Evolutionary conservation across 306 rosid species (phyloP).

Genomic region (Boehmeria nivea): DNA sequence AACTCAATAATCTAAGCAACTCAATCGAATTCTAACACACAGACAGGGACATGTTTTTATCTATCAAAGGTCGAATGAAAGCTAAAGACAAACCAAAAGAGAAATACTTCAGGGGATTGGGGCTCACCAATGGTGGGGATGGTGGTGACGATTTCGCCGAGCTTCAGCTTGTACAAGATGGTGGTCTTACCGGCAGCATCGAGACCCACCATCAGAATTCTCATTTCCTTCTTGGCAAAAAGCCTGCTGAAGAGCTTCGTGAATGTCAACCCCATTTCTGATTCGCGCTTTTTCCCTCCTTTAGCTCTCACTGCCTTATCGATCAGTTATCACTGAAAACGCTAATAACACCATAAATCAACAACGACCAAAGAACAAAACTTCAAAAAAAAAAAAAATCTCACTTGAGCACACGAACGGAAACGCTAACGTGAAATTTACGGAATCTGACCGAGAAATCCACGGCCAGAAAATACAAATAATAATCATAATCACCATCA

Average conservation of each 20-base stretch:
- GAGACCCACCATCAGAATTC: constrained; percentile 97
- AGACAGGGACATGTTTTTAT: too few species aligned
- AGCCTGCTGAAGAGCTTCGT: constrained; percentile 90
- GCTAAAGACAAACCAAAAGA: neutral
- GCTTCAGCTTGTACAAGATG: constrained; percentile 89
- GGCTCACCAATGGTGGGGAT: constrained; percentile 88
- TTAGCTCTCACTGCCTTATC: constrained; percentile 9
- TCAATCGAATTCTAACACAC: too few species aligned
- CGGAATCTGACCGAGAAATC: neutral
- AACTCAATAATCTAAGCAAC: too few species aligned
- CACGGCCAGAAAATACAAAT: neutral
- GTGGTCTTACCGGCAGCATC: constrained; percentile 99
- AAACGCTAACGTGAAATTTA: neutral
- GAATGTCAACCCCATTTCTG: constrained; percentile 80
- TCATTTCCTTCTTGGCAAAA: constrained; percentile 90
- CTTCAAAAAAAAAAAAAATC: neutral
- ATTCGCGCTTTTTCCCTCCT: neutral
- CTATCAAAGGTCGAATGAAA: neutral
- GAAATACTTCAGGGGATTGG: neutral
- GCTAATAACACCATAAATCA: neutral
- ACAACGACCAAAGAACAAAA: neutral
- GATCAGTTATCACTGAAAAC: constrained; percentile 32
- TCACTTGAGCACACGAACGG: too few species aligned
- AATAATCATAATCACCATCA: neutral
- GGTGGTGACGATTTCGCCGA: constrained; percentile 93